phyloP scores from a whole-genome alignment of 1,284 basidiomycete genomes.

The Cutaneotrichosporon cutaneum region DNA sequence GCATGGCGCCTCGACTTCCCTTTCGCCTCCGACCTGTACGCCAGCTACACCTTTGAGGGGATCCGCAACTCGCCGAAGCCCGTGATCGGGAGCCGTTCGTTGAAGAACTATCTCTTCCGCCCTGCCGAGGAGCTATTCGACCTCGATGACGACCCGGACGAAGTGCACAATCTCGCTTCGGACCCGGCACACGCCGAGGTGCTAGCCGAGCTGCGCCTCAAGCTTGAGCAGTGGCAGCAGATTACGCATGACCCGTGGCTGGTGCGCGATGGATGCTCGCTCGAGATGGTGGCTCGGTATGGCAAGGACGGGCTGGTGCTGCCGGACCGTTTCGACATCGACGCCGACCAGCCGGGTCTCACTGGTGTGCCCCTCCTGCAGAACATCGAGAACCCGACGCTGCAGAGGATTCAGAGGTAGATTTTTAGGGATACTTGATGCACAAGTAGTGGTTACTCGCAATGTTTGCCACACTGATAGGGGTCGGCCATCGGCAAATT shows the following conservation, averaged over 20 bases:
- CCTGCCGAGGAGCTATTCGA: slow-evolving; percentile 27
- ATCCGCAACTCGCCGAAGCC: slow-evolving; percentile 18
- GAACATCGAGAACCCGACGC: slow-evolving; percentile 1
- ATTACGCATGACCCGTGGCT: slow-evolving; percentile 28
- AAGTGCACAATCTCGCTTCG: slow-evolving; percentile 27
- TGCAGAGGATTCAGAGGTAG: neutral
- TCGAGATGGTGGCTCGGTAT: slow-evolving; percentile 18
- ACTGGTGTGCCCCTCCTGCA: neutral
- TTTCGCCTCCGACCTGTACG: slow-evolving; percentile 31
- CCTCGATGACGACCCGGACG: slow-evolving; percentile 27
- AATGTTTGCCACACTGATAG: too few species aligned
- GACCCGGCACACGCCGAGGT: slow-evolving; percentile 16
- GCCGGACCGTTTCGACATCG: slow-evolving; percentile 17
- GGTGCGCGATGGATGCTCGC: slow-evolving; percentile 22
- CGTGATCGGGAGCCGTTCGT: slow-evolving; percentile 22
- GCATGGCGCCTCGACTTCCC: slow-evolving; percentile 33
- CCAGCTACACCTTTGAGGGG: slow-evolving; percentile 23
- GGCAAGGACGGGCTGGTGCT: slow-evolving; percentile 8
- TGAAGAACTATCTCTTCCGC: slow-evolving; percentile 25
- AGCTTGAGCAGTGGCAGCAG: slow-evolving; percentile 28
- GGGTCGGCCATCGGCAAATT: neutral
- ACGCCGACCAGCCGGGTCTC: slow-evolving; percentile 11
- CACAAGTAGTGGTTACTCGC: too few species aligned
- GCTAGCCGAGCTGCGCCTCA: slow-evolving; percentile 14
- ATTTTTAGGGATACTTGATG: too few species aligned